Evolutionary conservation across 108 stramenopile genomes (phyloP).

Genomic region (Cyclotella cryptica): DNA sequence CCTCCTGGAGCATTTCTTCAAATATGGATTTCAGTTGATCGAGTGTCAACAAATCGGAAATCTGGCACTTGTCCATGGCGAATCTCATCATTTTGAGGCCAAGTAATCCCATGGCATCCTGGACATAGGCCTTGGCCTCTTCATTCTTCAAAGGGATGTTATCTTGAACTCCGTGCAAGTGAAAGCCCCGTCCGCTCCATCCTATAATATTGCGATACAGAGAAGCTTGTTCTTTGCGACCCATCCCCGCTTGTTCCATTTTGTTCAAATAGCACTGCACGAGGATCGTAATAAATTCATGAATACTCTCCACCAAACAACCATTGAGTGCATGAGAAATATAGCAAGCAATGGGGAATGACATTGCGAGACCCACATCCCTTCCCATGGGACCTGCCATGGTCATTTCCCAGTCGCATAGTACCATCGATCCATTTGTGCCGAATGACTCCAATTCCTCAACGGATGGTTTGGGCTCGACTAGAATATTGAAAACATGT

Average conservation of each 20-base stretch:
- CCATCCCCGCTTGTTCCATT: conserved; percentile 41
- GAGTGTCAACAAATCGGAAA: conserved; percentile 2
- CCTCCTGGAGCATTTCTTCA: conserved; percentile 19
- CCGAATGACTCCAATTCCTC: conserved; percentile 39
- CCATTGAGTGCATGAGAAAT: conserved; percentile 45
- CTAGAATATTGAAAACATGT: conserved; percentile 67
- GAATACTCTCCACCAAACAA: conserved; percentile 17
- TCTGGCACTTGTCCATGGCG: conserved; percentile 19
- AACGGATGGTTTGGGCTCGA: conserved; percentile 55
- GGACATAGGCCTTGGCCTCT: conserved; percentile 13
- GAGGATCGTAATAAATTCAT: conserved; percentile 16
- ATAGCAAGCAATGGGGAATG: conserved; percentile 41
- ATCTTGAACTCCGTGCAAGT: conserved; percentile 9
- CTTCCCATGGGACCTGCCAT: conserved; percentile 48
- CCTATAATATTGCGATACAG: conserved; percentile 34
- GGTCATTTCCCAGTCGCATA: conserved; percentile 54
- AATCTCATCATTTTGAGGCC: conserved; percentile 42
- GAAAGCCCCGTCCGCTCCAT: conserved; percentile 28
- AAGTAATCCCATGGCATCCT: conserved; percentile 44
- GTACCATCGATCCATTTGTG: conserved; percentile 36
- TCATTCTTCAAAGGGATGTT: conserved; percentile 30
- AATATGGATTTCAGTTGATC: conserved; percentile 21
- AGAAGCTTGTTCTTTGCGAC: conserved; percentile 3
- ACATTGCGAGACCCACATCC: conserved; percentile 33
- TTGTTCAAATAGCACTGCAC: conserved; percentile 28